Conservation (phyloP, 108 stramenopile species). For the Epipyxis sp. region DNA sequence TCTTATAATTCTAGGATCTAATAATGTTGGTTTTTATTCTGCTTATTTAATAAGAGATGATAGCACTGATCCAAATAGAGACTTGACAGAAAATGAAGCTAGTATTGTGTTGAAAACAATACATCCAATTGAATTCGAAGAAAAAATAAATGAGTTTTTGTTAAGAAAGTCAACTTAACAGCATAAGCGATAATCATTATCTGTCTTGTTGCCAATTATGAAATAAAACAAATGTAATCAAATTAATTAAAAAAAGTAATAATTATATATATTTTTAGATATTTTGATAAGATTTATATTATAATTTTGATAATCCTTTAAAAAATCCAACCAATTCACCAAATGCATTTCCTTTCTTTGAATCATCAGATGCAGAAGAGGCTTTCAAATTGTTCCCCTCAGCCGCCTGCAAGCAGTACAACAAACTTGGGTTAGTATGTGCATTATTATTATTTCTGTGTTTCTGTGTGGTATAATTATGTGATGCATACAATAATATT, state of each 20-base stretch:
- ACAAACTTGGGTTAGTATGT: no score
- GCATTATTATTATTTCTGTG: no score
- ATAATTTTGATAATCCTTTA: not conserved
- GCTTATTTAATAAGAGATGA: not conserved
- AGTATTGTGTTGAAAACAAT: no score
- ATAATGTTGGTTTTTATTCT: not conserved
- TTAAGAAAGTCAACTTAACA: no score
- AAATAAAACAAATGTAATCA: no score
- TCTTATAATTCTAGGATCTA: not conserved
- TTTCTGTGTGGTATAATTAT: no score
- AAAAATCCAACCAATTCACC: not conserved
- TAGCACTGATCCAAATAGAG: not conserved
- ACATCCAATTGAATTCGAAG: no score
- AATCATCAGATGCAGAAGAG: not conserved
- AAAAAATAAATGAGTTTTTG: no score
- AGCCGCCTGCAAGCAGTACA: not conserved
- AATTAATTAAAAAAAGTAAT: not conserved
- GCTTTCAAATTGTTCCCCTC: not conserved
- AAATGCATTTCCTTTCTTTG: not conserved
- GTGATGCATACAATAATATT: not conserved
- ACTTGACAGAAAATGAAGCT: not conserved
- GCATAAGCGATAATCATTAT: no score
- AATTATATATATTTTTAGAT: not conserved
- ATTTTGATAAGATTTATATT: not conserved
- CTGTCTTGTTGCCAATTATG: no score